Evolutionary conservation across 805 yeast genomes (phyloP), one percentile per base, ranked within the genome.

Genomic region (Nakazawaea wyomingensis): DNA sequence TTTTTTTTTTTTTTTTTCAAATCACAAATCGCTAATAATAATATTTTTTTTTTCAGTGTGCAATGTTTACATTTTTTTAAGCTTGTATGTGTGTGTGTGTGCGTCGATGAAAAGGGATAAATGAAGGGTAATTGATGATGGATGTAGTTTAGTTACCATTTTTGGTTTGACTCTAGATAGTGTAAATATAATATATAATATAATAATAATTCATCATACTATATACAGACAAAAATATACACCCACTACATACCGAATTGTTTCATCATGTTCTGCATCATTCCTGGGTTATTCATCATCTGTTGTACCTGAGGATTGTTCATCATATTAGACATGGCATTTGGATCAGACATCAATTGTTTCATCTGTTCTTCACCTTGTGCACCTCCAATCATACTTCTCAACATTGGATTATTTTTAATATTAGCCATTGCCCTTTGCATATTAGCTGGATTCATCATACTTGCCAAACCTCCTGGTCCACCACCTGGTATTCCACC

Each of bases 211-310:
- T n/a, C n/a, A n/a, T n/a, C n/a, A n/a, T n/a, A n/a, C n/a, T 24
- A 32, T 32, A 17, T 34, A 34, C 27, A 34, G 35, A 31, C 42
- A 41, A 37, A 19, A 36, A 21, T 42, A 39, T 26, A 32, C 6
- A 29, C 13, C 8, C 14, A 11, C 16, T 29, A 45, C 33, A 43
- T 43, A 8, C 59, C 56, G 49, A 61, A 59, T 40, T 54, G 60
- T 45, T 54, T 55, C 80, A 79, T 78, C 77, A 83, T 73, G 45
- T 72, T 72, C 54, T 80, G 78, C 88, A 82, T 82, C 78, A 83
- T 70, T 10, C 82, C 78, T 26, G 91, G 90, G 29, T 44, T 44
- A 8, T 44, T 34, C 47, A 44, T 44, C 47, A 44, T 44, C 30
- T 44, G 47, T 24, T 44, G 39, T 5, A 44, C 47, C 34, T 44